phyloP scores from a whole-genome alignment of 306 rosid genomes.

The Cotoneaster glaucophyllus region DNA sequence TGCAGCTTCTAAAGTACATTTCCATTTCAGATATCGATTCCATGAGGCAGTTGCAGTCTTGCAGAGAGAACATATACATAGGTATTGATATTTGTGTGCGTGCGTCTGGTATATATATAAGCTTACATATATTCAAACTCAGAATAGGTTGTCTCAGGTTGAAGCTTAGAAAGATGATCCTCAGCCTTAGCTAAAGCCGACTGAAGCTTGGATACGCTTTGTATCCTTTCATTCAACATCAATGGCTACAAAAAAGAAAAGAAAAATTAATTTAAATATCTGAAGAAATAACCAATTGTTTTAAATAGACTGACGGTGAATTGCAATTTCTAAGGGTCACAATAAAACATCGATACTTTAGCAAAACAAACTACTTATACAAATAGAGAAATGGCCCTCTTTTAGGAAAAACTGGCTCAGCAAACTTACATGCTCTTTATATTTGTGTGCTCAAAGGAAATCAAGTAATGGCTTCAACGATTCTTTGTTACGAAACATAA shows the following conservation, averaged over 20 bases:
- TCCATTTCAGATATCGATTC: not conserved
- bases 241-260: constrained; percentile 47
- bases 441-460: constrained; percentile 80
- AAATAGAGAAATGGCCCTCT: constrained; percentile 24
- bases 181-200: constrained; percentile 58
- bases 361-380: not conserved
- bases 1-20: not conserved
- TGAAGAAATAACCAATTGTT: constrained; percentile 30
- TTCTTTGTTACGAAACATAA: constrained; percentile 61
- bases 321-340: not conserved
- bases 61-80: not conserved
- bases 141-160: constrained; percentile 42
- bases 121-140: constrained; percentile 81
- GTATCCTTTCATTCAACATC: constrained; percentile 83
- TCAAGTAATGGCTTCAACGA: constrained; percentile 70
- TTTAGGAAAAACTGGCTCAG: not conserved
- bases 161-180: constrained; percentile 58
- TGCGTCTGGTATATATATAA: not conserved
- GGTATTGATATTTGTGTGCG: not conserved
- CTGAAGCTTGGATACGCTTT: constrained; percentile 53
- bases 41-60: not conserved
- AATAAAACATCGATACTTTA: not conserved
- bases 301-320: not conserved
- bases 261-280: constrained; percentile 35
- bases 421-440: constrained; percentile 63